phyloP scores from a whole-genome alignment of 805 yeast genomes.

The Torulaspora indica region DNA sequence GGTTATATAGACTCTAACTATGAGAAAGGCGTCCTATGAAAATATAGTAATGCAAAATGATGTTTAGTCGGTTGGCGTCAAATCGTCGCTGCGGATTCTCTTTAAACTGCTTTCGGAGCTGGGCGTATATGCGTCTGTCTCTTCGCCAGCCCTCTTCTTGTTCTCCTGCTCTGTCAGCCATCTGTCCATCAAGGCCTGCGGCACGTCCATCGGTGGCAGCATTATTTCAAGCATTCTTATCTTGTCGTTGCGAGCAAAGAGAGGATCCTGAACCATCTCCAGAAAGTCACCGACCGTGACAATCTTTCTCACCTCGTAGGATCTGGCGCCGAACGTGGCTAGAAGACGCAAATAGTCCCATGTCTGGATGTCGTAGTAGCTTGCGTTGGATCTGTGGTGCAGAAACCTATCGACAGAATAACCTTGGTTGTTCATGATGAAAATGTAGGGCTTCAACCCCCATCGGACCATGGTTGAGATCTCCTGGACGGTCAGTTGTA shows the following conservation, averaged over 20 bases:
- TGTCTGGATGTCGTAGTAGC: slow-evolving; percentile 56
- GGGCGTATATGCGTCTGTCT: slow-evolving; percentile 7
- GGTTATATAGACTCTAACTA: not conserved
- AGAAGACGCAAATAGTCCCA: slow-evolving; percentile 51
- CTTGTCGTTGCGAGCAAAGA: slow-evolving; percentile 41
- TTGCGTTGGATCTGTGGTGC: slow-evolving; percentile 48
- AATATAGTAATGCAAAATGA: not conserved
- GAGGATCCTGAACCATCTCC: slow-evolving; percentile 38
- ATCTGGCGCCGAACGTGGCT: slow-evolving; percentile 52
- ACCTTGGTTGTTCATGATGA: slow-evolving; percentile 60
- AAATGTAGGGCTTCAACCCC: slow-evolving; percentile 52
- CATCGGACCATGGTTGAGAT: slow-evolving; percentile 54
- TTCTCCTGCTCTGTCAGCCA: slow-evolving; percentile 27
- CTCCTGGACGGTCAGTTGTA: slow-evolving; percentile 64
- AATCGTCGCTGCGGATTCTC: slow-evolving; percentile 2
- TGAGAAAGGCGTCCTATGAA: not conserved
- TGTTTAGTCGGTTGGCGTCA: not conserved
- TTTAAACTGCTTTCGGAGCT: slow-evolving; percentile 27
- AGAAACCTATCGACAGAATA: slow-evolving; percentile 62
- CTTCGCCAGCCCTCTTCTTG: slow-evolving; percentile 17
- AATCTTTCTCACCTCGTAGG: slow-evolving; percentile 42
- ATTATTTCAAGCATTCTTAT: slow-evolving; percentile 54
- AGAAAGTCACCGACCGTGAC: slow-evolving; percentile 48
- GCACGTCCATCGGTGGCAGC: slow-evolving; percentile 59
- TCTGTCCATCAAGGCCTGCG: slow-evolving; percentile 33